Percentiles rank a stretch among this genome's conserved stretches.
Evolutionary conservation across 2,329 filamentous ascomycete genomes (phyloP).

Genomic region (Ophiognomonia clavigignenti-juglandacearum): DNA sequence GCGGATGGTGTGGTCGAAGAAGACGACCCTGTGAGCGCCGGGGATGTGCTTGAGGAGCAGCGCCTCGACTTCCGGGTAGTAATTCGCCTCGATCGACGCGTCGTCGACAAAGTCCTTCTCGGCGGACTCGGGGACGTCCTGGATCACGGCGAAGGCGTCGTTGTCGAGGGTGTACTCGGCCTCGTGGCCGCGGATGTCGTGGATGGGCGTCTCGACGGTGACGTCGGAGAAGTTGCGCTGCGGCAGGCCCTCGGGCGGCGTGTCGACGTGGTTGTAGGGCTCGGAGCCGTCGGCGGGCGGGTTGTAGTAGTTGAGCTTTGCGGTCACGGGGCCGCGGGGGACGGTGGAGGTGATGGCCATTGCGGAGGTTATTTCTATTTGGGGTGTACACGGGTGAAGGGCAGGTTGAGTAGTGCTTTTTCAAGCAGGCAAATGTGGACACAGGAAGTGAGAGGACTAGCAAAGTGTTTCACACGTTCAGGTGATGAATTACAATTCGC

Average conservation of each 20-base stretch:
- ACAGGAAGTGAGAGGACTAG: not conserved
- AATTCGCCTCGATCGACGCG: slow-evolving; percentile 61
- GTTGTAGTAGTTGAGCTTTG: slow-evolving; percentile 61
- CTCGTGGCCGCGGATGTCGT: slow-evolving; percentile 17
- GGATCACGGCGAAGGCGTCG: slow-evolving; percentile 64
- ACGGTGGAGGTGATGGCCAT: slow-evolving; percentile 37
- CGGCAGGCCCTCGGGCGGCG: slow-evolving; percentile 53
- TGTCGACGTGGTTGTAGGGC: slow-evolving; percentile 65
- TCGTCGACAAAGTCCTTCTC: slow-evolving; percentile 63
- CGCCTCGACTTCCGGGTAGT: slow-evolving; percentile 80
- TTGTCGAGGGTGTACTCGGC: slow-evolving; percentile 29
- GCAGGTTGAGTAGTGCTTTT: too few relatives aligned
- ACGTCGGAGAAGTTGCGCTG: slow-evolving; percentile 59
- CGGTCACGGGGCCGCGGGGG: slow-evolving; percentile 56
- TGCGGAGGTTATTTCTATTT: slow-evolving; percentile 10
- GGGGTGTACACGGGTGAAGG: too few relatives aligned
- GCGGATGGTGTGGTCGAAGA: slow-evolving; percentile 91
- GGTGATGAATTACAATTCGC: too few relatives aligned
- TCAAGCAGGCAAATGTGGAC: not conserved
- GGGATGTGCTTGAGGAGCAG: slow-evolving; percentile 65
- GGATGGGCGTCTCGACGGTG: slow-evolving; percentile 51
- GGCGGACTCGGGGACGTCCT: slow-evolving; percentile 50
- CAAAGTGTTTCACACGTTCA: too few relatives aligned
- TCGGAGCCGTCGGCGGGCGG: slow-evolving; percentile 53
- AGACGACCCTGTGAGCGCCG: slow-evolving; percentile 59